A percentile compares a stretch with the other conserved stretches of the same genome.
Conservation (phyloP, 2,329 filamentous ascomycete species). For the Hymenoscyphus occultus region DNA sequence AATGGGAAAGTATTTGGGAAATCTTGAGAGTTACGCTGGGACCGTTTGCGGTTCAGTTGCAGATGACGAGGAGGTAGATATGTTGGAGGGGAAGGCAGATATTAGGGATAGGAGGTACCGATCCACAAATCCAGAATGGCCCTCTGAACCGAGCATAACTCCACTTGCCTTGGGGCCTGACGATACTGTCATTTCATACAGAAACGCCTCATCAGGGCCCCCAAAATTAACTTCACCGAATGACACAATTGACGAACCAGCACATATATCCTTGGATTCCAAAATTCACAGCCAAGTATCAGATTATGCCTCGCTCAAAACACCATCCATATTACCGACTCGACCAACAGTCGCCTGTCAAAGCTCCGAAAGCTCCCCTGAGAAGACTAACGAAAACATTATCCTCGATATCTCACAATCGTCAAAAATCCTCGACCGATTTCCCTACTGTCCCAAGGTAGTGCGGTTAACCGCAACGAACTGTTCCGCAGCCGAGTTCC, state of each 20-base stretch:
- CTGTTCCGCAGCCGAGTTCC: background rate
- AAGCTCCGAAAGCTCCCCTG: background rate
- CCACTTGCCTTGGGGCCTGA: background rate
- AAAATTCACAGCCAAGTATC: background rate
- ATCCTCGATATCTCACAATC: background rate
- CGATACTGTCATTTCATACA: background rate
- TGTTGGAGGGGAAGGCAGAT: background rate
- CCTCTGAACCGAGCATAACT: background rate
- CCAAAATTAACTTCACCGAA: background rate
- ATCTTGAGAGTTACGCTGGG: slow-evolving; percentile 14
- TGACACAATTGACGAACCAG: background rate
- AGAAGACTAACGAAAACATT: background rate
- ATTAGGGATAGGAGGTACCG: background rate
- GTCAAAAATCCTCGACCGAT: background rate
- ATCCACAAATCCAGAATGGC: background rate
- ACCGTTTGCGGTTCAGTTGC: slow-evolving; percentile 8
- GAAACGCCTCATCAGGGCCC: background rate
- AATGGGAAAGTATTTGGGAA: slow-evolving; percentile 15
- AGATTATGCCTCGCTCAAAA: background rate
- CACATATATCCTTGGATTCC: background rate
- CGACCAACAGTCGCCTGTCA: background rate
- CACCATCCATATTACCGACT: background rate
- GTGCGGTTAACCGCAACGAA: background rate
- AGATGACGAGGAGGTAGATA: background rate
- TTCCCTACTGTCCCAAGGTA: background rate